These are phyloP conservation scores for Terfezia claveryi DNA, from an alignment of 495 filamentous ascomycete species.

Conservation along the genomic window DNA sequence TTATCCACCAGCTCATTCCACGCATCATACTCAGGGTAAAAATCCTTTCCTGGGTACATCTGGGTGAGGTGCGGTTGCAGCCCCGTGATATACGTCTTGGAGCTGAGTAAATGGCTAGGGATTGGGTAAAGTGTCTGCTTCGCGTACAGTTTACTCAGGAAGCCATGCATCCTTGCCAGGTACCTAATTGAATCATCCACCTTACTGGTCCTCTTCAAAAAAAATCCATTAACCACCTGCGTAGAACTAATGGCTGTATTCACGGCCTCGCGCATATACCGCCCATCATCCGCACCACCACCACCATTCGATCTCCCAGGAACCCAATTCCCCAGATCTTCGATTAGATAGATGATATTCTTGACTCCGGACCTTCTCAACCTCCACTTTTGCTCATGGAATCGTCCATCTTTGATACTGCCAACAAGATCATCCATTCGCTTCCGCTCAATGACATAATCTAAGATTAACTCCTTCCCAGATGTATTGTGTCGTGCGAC, in stretches of 20 bases:
- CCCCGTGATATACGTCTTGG: conserved; percentile 41
- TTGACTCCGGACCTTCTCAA: conserved; percentile 46
- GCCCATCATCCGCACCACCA: not conserved
- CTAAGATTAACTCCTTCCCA: conserved; percentile 56
- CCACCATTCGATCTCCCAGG: conserved; percentile 1
- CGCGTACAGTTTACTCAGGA: conserved; percentile 31
- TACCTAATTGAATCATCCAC: conserved; percentile 68
- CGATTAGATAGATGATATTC: conserved; percentile 63
- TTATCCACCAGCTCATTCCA: conserved; percentile 55
- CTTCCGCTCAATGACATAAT: conserved; percentile 69
- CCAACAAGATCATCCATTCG: conserved; percentile 57
- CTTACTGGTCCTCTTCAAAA: conserved; percentile 53
- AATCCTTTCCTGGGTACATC: conserved; percentile 27
- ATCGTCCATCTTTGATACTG: conserved; percentile 65
- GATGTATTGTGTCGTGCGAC: conserved; percentile 44
- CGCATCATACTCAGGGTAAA: conserved; percentile 47
- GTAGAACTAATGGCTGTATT: conserved; percentile 55
- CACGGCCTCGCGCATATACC: conserved; percentile 31
- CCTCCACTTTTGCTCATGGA: conserved; percentile 72
- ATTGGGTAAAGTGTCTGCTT: conserved; percentile 29
- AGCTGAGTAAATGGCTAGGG: conserved; percentile 42
- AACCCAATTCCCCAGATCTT: conserved; percentile 31
- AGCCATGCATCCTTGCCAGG: conserved; percentile 47
- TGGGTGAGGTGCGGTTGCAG: conserved; percentile 34
- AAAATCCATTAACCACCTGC: conserved; percentile 64